Evolutionary conservation across 2,329 filamentous ascomycete species (phyloP), one percentile per base, ranked within the genome.

Genomic region (Monosporascus sp.): DNA sequence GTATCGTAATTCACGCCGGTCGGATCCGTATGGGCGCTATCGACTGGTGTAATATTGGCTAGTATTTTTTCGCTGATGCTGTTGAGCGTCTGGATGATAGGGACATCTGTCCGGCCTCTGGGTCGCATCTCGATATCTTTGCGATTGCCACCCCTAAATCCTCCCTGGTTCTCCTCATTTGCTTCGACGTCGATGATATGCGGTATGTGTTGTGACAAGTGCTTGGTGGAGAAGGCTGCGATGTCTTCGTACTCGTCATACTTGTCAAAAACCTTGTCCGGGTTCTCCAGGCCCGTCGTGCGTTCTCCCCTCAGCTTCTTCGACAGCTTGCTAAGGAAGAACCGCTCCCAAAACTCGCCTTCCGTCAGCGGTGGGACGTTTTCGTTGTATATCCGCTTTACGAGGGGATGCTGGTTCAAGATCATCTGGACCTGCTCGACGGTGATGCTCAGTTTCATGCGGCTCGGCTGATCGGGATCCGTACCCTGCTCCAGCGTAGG

Each of bases 91-190:
- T 88, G 85, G 58, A 97, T 86, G 56, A 97, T 95, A 11, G 91
- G 92, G 2, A 94, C 86, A 65, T 94, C 93, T 46, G 82, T 74
- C 11, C 84, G 79, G 2, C 78, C 79, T 47, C 64, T 58, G 2
- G 91, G 90, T 36, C 90, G 82, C 90, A 97, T 97, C 59, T 95
- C 94, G 37, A 88, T 74, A 66, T 97, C 91, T 51, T 93, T 90
- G 50, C 87, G 80, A 68, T 99, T 97, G 48, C 94, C 94, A 56
- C 80, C 73, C 62, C 81, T 86, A 64, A 86, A 83, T 50, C 92
- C 89, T 61, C 91, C 95, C 69, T 96, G 86, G 64, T 99, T 93
- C 68, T 94, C 89, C 71, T 97, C 94, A 65, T 99, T 99, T 31
- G 88, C 94, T 66, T 93, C 90, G 25, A 99, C 72, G 67, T 99